phyloP scores from a whole-genome alignment of 306 rosid species.

The Gynostemma pentaphyllum region DNA sequence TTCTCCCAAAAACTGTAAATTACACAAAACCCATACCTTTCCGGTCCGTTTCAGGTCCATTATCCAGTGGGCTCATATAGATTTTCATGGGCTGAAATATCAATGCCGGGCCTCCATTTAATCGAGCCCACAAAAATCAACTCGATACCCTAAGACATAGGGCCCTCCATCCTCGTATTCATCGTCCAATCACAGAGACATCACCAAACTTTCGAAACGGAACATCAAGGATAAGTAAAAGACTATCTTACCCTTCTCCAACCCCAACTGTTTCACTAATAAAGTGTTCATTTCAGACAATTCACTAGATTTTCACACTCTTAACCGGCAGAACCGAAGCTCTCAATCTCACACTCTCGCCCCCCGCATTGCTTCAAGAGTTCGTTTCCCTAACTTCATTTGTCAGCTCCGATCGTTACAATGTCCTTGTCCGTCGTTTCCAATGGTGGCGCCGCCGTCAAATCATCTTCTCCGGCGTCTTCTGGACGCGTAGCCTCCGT shows the following conservation, averaged over 20 bases:
- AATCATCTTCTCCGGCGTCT: constrained; percentile 7
- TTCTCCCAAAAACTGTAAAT: no score
- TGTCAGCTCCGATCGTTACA: background rate
- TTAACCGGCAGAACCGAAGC: background rate
- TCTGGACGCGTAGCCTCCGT: constrained; percentile 52
- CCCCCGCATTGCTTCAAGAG: background rate
- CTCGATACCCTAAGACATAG: constrained; percentile 1
- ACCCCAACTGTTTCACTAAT: background rate
- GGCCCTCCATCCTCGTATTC: background rate
- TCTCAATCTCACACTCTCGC: background rate
- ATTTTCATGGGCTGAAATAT: no score
- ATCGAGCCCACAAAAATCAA: background rate
- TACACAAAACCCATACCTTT: no score
- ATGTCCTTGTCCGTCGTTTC: constrained; percentile 46
- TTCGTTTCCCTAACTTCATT: background rate
- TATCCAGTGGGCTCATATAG: no score
- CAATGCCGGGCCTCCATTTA: no score
- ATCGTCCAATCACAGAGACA: background rate
- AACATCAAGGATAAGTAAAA: no score
- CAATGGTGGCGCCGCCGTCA: constrained; percentile 31
- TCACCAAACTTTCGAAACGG: background rate
- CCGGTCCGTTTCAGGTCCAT: no score
- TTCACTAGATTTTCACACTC: background rate
- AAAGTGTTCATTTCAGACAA: background rate
- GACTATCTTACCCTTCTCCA: constrained; percentile 17